Percentiles rank a stretch among this genome's conserved stretches.
Evolutionary conservation across 2,329 filamentous ascomycete species (phyloP).

Genomic region (Apiospora hydei): DNA sequence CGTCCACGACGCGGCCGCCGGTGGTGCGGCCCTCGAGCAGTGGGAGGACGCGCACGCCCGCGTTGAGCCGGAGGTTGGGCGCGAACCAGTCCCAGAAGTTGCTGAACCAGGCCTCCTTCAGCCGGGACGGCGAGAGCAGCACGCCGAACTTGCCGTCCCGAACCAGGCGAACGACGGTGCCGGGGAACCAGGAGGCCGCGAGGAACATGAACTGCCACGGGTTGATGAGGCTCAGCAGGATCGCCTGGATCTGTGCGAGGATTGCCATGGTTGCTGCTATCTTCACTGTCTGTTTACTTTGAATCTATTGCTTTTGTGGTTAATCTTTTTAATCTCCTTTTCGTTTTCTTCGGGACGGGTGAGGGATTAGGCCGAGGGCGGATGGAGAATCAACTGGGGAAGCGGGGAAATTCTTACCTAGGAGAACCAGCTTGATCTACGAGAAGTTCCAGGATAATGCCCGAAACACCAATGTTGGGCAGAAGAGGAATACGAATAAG

Average conservation of each 20-base stretch:
- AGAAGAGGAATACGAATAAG: neutral
- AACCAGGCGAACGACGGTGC: conserved; percentile 55
- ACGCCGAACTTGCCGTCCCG: conserved; percentile 42
- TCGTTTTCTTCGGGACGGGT: too few species aligned
- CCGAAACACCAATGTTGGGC: neutral
- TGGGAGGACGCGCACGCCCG: conserved; percentile 55
- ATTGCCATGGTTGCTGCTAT: neutral
- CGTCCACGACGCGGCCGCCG: conserved; percentile 46
- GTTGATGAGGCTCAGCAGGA: conserved; percentile 16
- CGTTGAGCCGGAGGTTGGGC: conserved; percentile 54
- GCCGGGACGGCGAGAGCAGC: conserved; percentile 49
- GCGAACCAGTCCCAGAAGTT: conserved; percentile 66
- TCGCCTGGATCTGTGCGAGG: neutral
- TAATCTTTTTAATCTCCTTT: neutral
- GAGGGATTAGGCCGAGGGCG: neutral
- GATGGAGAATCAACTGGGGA: neutral
- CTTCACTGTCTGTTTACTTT: neutral
- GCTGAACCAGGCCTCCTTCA: conserved; percentile 64
- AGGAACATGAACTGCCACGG: conserved; percentile 58
- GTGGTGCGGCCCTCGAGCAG: conserved; percentile 59
- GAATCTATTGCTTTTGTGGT: neutral
- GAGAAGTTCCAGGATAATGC: neutral
- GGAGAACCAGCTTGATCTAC: neutral
- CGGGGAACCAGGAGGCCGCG: conserved; percentile 58
- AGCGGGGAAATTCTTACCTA: conserved; percentile 6